Conservation (phyloP, 495 filamentous ascomycete genomes). For the Mytilinidion resinicola region DNA sequence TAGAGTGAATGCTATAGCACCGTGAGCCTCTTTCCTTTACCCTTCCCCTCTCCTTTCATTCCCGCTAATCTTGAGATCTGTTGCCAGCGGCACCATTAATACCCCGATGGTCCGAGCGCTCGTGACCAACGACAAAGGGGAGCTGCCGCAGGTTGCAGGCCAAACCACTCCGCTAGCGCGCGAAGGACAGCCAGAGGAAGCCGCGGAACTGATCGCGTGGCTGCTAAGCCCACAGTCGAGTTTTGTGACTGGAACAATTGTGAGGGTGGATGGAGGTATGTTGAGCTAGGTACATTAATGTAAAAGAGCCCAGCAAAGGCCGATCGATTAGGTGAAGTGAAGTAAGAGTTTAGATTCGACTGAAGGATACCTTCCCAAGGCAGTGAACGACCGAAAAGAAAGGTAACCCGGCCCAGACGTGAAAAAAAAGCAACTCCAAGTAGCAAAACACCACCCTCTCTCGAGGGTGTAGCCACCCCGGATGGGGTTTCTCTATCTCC, state of each 20-base stretch:
- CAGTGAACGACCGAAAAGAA: too few relatives aligned
- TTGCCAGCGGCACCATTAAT: slow-evolving; percentile 7
- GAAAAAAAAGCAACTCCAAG: too few relatives aligned
- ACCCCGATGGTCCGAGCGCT: slow-evolving; percentile 19
- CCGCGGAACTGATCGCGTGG: slow-evolving; percentile 27
- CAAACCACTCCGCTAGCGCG: slow-evolving; percentile 7
- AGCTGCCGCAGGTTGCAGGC: neutral
- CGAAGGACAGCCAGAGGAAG: slow-evolving; percentile 23
- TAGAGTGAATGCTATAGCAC: slow-evolving; percentile 48
- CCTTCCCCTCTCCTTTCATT: too few relatives aligned
- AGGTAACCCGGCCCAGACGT: too few relatives aligned
- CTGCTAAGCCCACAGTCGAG: slow-evolving; percentile 27
- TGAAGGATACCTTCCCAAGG: too few relatives aligned
- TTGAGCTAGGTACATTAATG: neutral
- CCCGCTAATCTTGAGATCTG: too few relatives aligned
- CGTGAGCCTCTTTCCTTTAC: neutral
- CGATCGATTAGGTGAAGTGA: too few relatives aligned
- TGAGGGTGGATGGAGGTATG: slow-evolving; percentile 30
- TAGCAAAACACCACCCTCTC: too few relatives aligned
- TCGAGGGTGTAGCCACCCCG: too few relatives aligned
- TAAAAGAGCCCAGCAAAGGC: neutral
- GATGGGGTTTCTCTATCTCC: too few relatives aligned
- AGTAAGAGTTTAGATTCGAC: too few relatives aligned
- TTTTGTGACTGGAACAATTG: slow-evolving; percentile 26
- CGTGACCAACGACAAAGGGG: neutral